Percentiles rank a stretch among this genome's conserved stretches.
phyloP scores from a whole-genome alignment of 805 yeast species.

The Candida berthetii region DNA sequence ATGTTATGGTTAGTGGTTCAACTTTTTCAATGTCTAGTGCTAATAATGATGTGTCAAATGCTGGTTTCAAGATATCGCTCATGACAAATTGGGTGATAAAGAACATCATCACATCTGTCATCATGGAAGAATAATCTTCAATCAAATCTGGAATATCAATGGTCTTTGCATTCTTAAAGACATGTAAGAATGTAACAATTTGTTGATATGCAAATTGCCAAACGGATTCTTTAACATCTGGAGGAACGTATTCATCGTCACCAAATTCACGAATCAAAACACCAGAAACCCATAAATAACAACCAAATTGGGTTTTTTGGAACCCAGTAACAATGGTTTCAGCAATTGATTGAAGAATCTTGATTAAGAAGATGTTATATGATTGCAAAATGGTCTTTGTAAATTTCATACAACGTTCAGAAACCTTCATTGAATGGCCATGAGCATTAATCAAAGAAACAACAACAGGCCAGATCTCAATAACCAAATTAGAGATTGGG shows the following conservation, averaged over 20 bases:
- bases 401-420: constrained; percentile 71
- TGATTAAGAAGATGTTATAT: constrained; percentile 47
- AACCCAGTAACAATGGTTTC: constrained; percentile 67
- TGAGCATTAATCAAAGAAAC: constrained; percentile 40
- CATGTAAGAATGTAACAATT: constrained; percentile 47
- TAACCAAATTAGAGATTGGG: constrained; percentile 48
- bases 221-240: constrained; percentile 48
- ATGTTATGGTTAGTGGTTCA: constrained; percentile 62
- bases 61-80: constrained; percentile 39
- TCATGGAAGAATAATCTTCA: constrained; percentile 83
- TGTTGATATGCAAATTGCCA: constrained; percentile 74
- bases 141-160: constrained; percentile 46
- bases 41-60: constrained; percentile 53
- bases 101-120: constrained; percentile 71
- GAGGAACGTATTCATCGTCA: constrained; percentile 46
- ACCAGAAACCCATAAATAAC: constrained; percentile 89
- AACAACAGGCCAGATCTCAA: constrained; percentile 58
- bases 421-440: constrained; percentile 55
- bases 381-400: constrained; percentile 61
- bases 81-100: constrained; percentile 51
- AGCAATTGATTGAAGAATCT: constrained; percentile 60
- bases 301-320: constrained; percentile 62
- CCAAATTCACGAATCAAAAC: constrained; percentile 69
- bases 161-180: constrained; percentile 23
- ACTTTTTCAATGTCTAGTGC: constrained; percentile 54